phyloP scores from a whole-genome alignment of 805 yeast genomes.

The Saccharomycopsis fermentans region DNA sequence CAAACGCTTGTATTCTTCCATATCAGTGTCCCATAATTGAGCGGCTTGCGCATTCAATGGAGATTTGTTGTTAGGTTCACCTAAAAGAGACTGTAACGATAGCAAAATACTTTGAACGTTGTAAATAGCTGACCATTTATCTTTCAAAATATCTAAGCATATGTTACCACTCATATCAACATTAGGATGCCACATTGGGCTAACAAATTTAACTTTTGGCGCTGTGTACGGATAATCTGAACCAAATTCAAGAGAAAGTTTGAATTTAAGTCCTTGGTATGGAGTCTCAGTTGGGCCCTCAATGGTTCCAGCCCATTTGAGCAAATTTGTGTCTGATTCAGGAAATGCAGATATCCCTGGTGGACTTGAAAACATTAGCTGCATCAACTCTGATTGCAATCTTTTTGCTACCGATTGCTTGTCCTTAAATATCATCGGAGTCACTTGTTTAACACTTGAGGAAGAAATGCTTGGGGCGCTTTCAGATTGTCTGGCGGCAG shows the following conservation, averaged over 20 bases:
- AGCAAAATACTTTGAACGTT: conserved; percentile 51
- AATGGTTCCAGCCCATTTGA: conserved; percentile 48
- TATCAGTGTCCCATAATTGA: conserved; percentile 39
- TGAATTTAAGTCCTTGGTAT: conserved; percentile 43
- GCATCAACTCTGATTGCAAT: conserved; percentile 42
- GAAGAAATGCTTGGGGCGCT: not conserved
- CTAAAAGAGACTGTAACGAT: conserved; percentile 48
- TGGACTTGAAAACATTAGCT: conserved; percentile 38
- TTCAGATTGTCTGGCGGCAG: too few relatives aligned
- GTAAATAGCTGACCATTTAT: conserved; percentile 55
- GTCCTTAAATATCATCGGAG: conserved; percentile 19
- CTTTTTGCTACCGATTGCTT: conserved; percentile 41
- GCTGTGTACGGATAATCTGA: conserved; percentile 48
- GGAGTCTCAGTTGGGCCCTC: conserved; percentile 50
- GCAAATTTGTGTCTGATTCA: conserved; percentile 39
- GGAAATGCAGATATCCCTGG: conserved; percentile 50
- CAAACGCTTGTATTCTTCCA: conserved; percentile 28
- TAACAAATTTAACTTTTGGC: conserved; percentile 43
- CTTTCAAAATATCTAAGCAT: conserved; percentile 54
- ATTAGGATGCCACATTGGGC: conserved; percentile 60
- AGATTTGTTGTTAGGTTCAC: conserved; percentile 50
- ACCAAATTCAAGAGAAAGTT: conserved; percentile 41
- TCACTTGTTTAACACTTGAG: not conserved
- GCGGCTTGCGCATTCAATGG: conserved; percentile 51
- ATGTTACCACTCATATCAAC: conserved; percentile 56